A percentile compares a stretch with the other conserved stretches of the same genome.
These are phyloP conservation scores for Taphrina flavorubra DNA, from an alignment of 1,139 yeast genomes.

Conservation along the genomic window DNA sequence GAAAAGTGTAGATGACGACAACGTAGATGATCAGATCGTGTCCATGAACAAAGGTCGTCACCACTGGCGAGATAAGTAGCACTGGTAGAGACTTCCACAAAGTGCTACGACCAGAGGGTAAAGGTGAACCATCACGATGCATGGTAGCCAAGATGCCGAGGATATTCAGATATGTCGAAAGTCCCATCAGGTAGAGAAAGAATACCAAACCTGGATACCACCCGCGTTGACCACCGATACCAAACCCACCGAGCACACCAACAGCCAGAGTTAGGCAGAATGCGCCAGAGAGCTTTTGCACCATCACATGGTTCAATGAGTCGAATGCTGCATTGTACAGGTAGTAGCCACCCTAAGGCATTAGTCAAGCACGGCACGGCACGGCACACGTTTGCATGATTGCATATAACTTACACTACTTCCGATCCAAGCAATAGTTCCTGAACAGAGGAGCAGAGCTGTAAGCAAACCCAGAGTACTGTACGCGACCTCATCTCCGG, in stretches of 20 bases:
- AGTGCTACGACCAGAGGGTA: slow-evolving; percentile 17
- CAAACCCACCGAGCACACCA: slow-evolving; percentile 15
- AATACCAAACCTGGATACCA: slow-evolving; percentile 28
- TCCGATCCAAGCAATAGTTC: slow-evolving; percentile 30
- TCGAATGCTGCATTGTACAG: slow-evolving; percentile 33
- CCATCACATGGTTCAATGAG: slow-evolving; percentile 27
- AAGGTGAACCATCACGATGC: slow-evolving; percentile 22
- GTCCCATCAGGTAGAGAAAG: slow-evolving; percentile 21
- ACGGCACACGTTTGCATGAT: too few species aligned
- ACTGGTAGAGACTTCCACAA: slow-evolving; percentile 21
- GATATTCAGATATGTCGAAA: slow-evolving; percentile 25
- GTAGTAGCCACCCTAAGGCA: slow-evolving; percentile 22
- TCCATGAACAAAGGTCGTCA: slow-evolving; percentile 22
- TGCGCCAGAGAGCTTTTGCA: slow-evolving; percentile 21
- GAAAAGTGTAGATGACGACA: slow-evolving; percentile 23
- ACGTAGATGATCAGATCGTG: slow-evolving; percentile 18
- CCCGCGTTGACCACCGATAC: slow-evolving; percentile 25
- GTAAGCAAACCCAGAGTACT: slow-evolving; percentile 22
- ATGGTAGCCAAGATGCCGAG: slow-evolving; percentile 25
- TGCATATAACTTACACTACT: slow-evolving; percentile 14
- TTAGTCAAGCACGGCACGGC: background rate
- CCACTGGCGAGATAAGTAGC: slow-evolving; percentile 20
- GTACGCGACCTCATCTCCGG: slow-evolving; percentile 14
- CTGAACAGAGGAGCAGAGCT: slow-evolving; percentile 20
- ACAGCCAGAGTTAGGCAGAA: slow-evolving; percentile 13